A percentile compares a stretch with the other conserved stretches of the same genome.
Evolutionary conservation across 345 rosid genomes (phyloP).

Genomic region (Carallia pectinifolia): DNA sequence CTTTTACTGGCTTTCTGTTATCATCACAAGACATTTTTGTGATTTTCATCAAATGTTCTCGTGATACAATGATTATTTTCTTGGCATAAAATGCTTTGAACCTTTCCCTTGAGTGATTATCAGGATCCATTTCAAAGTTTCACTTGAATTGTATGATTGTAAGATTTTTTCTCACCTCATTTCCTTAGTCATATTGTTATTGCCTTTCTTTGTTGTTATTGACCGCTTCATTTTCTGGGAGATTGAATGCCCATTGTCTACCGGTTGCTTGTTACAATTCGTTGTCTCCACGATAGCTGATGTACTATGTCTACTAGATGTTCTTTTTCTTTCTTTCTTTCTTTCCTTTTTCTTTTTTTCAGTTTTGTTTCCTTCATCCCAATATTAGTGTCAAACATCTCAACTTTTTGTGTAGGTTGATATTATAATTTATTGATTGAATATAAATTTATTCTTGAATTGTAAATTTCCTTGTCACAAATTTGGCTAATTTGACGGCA

Average conservation of each 20-base stretch:
- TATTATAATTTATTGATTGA: neutral
- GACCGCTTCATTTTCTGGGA: constrained; percentile 14
- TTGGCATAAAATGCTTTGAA: neutral
- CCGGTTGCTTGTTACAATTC: constrained; percentile 24
- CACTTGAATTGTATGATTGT: too few relatives aligned
- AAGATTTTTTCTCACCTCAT: neutral
- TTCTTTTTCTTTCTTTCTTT: neutral
- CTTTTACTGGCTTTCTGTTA: too few relatives aligned
- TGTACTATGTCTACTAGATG: constrained; percentile 20
- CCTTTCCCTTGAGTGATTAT: too few relatives aligned
- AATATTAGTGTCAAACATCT: neutral
- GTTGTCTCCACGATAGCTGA: constrained; percentile 13
- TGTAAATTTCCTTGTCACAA: neutral
- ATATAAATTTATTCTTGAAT: constrained; percentile 1
- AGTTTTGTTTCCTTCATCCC: constrained; percentile 9
- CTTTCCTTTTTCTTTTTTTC: neutral
- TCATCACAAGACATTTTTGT: too few relatives aligned
- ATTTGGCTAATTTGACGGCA: neutral
- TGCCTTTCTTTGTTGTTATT: neutral
- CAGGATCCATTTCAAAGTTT: too few relatives aligned
- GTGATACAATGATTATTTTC: neutral
- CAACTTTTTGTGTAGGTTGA: neutral
- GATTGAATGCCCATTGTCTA: constrained; percentile 29
- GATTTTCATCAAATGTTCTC: too few relatives aligned
- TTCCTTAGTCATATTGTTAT: constrained; percentile 12